Conservation (phyloP, 2,329 filamentous ascomycete genomes). For the Zopfia rhizophila region DNA sequence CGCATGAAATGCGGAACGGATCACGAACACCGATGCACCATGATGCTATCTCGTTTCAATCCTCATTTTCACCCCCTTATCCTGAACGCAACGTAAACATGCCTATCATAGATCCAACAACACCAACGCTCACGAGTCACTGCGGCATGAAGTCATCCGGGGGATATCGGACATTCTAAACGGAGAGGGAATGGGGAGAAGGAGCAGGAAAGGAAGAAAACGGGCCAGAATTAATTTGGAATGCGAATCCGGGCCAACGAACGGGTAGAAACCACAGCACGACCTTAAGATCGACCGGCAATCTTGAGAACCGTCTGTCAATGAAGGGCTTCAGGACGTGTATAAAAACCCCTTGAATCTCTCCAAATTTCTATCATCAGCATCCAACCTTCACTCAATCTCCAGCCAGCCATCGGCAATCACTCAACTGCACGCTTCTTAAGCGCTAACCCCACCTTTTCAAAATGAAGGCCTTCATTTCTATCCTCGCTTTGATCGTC, state of each 20-base stretch:
- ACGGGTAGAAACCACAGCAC: too few relatives aligned
- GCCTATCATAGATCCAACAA: neutral
- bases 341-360: conserved; percentile 14
- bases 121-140: neutral
- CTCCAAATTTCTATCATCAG: conserved; percentile 15
- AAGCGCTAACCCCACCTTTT: conserved; percentile 6
- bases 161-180: too few relatives aligned
- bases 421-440: neutral
- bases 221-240: too few relatives aligned
- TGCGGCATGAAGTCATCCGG: conserved; percentile 1
- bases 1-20: neutral
- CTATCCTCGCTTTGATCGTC: conserved; percentile 22
- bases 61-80: neutral
- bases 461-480: conserved; percentile 27
- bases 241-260: too few relatives aligned
- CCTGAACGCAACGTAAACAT: too few relatives aligned
- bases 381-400: conserved; percentile 8
- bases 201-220: too few relatives aligned
- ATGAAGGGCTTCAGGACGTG: neutral
- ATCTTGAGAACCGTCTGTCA: too few relatives aligned
- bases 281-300: too few relatives aligned
- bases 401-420: conserved; percentile 5
- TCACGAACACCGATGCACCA: conserved; percentile 1
- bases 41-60: conserved; percentile 13
- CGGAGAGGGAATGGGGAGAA: neutral